A percentile compares a stretch with the other conserved stretches of the same genome.
Conservation (phyloP, 202 grass and related monocot species). For the Carex sylvatica region DNA sequence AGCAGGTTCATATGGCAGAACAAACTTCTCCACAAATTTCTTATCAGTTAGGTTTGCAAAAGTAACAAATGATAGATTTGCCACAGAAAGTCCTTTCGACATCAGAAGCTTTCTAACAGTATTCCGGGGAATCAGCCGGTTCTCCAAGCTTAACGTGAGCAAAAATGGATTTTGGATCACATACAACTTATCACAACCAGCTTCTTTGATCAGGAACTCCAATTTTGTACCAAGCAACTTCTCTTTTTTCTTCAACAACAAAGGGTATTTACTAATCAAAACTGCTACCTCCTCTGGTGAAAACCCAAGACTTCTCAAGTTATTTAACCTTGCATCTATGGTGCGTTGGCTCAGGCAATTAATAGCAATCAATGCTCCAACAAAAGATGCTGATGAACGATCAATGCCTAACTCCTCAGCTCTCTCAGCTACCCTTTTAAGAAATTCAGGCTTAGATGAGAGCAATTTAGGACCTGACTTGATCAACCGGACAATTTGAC, state of each 20-base stretch:
- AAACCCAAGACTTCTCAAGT: too few species aligned
- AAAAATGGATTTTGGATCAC: conserved; percentile 6
- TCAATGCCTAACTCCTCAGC: neutral
- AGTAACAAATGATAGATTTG: neutral
- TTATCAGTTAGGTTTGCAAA: neutral
- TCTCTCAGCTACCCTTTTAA: too few species aligned
- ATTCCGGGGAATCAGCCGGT: neutral
- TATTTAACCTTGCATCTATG: too few species aligned
- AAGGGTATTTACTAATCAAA: too few species aligned
- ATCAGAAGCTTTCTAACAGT: neutral
- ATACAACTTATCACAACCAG: conserved; percentile 1
- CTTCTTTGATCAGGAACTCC: conserved; percentile 29
- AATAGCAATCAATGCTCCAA: neutral
- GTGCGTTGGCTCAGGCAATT: neutral
- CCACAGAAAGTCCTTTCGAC: neutral
- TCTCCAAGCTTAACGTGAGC: conserved; percentile 28
- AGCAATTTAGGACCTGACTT: too few species aligned
- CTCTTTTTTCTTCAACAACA: neutral
- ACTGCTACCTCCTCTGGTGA: too few species aligned
- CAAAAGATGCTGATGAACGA: neutral
- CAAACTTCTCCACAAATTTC: conserved; percentile 8
- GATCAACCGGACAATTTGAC: too few species aligned
- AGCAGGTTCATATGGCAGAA: neutral
- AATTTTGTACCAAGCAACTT: neutral
- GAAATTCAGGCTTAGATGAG: neutral